These are phyloP conservation scores for Hordeum marinum DNA, from an alignment of 176 grass and related monocot species.

Conservation along the genomic window DNA sequence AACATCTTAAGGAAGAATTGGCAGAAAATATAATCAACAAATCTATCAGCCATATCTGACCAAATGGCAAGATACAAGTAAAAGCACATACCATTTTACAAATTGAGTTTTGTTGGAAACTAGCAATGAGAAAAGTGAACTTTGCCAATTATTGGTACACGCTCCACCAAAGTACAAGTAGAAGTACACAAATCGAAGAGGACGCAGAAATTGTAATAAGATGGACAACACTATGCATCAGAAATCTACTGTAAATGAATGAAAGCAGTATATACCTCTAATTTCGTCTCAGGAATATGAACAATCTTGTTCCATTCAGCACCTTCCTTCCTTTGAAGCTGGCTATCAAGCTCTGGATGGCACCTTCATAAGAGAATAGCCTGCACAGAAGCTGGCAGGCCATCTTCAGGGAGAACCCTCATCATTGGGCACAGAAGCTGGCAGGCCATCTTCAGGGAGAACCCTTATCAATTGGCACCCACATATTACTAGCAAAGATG, in stretches of 20 bases:
- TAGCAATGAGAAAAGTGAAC: background rate
- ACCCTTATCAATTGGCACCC: no score
- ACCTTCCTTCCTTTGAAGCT: constrained; percentile 28
- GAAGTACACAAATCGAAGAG: background rate
- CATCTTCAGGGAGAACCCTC: constrained; percentile 26
- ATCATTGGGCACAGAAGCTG: no score
- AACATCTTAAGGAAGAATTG: background rate
- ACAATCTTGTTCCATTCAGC: constrained; percentile 39
- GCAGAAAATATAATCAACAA: background rate
- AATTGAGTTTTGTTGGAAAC: background rate
- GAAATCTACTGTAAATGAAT: background rate
- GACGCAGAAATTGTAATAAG: no score
- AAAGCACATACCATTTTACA: background rate
- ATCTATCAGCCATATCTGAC: constrained; percentile 19
- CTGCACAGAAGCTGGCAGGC: constrained; percentile 29
- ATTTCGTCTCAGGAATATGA: constrained; percentile 32
- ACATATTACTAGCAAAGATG: no score
- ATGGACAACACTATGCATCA: no score
- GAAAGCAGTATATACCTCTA: constrained; percentile 12
- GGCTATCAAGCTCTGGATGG: constrained; percentile 35
- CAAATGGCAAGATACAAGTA: background rate
- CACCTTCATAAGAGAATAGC: constrained; percentile 1
- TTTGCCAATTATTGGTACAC: no score
- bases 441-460: no score
- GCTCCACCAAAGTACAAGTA: background rate